Base-by-base conservation (phyloP, 208 protist species). In the Trichomonas gallinae region DNA sequence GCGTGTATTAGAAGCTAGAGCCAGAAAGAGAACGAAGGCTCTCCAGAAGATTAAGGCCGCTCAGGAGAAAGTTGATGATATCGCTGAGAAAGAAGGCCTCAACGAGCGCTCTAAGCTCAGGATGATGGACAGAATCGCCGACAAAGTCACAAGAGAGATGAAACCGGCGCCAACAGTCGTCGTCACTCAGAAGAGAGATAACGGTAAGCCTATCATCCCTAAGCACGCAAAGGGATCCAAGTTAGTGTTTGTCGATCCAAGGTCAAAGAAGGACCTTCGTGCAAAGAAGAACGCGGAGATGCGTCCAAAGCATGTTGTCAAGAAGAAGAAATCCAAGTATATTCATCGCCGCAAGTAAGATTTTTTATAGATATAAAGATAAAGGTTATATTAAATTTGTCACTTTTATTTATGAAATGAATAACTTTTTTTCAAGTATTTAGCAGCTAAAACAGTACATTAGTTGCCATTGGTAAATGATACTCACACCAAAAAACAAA, bases 1-100 rank as follows among this genome's bases (percentile, higher is more conserved):
- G 96, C 97, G 97, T 63, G 96, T 97, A 8, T 34, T 96, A 0
- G 97, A 98, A 93, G 97, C 97, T 36, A 40, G 83, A 42, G 96
- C 93, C 4, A 72, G 96, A 48, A 97, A 97, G 89, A 96, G 96
- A 21, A 63, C 45, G 46, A 96, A 89, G 13, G 85, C 96, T 44
- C 96, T 96, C n/a, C 40, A 81, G 17, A 81, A 58, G 38, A 72
- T 96, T 31, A 96, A 97, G 63, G 48, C 85, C 26, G 21, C 63
- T 36, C 72, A 93, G 44, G 87, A 93, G 44, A 93, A 93, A 15
- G 87, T 44, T 17, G 87, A 48, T 93, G 87, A 93, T n/a, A 93
- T 93, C 44, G 87, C 87, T 51, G 87, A 93, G 46, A 93, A 93
- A 36, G 87, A 93, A 93, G 87, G 87, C 8, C 44, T 93, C 26